These are phyloP conservation scores for Ganoderma resinaceum DNA, from an alignment of 1,284 basidiomycete species.

Conservation along the genomic window DNA sequence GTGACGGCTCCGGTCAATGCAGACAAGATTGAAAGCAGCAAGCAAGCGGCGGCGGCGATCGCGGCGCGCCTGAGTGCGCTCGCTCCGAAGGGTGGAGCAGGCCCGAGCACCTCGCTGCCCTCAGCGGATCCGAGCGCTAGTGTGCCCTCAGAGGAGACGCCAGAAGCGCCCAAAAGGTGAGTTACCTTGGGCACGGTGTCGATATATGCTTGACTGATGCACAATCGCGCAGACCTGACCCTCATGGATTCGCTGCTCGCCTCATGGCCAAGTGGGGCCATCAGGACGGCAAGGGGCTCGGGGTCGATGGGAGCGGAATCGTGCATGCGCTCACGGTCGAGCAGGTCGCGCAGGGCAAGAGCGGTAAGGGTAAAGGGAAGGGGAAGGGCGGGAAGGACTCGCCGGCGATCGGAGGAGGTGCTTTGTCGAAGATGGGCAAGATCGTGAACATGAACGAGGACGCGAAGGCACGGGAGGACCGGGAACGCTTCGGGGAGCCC, in stretches of 20 bases:
- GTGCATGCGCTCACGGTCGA: slow-evolving; percentile 88
- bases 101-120: slow-evolving; percentile 35
- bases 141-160: slow-evolving; percentile 40
- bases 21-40: slow-evolving; percentile 60
- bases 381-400: slow-evolving; percentile 33
- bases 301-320: slow-evolving; percentile 84
- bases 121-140: slow-evolving; percentile 30
- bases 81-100: slow-evolving; percentile 46
- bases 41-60: slow-evolving; percentile 82
- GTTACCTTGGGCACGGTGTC: slow-evolving; percentile 9
- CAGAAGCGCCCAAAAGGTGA: slow-evolving; percentile 41
- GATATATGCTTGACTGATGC: background rate
- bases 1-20: slow-evolving; percentile 49
- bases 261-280: slow-evolving; percentile 96
- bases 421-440: slow-evolving; percentile 70
- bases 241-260: slow-evolving; percentile 77
- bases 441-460: slow-evolving; percentile 91
- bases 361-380: slow-evolving; percentile 42
- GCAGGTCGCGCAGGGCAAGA: slow-evolving; percentile 56
- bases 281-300: slow-evolving; percentile 90
- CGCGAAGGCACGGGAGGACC: slow-evolving; percentile 73
- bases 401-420: slow-evolving; percentile 25
- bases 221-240: slow-evolving; percentile 56
- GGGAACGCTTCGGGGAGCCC: slow-evolving; percentile 83
- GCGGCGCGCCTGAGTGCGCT: slow-evolving; percentile 74